These are phyloP conservation scores for Mycosphaerella arachidis DNA, from an alignment of 2,329 filamentous ascomycete genomes.

Conservation along the genomic window DNA sequence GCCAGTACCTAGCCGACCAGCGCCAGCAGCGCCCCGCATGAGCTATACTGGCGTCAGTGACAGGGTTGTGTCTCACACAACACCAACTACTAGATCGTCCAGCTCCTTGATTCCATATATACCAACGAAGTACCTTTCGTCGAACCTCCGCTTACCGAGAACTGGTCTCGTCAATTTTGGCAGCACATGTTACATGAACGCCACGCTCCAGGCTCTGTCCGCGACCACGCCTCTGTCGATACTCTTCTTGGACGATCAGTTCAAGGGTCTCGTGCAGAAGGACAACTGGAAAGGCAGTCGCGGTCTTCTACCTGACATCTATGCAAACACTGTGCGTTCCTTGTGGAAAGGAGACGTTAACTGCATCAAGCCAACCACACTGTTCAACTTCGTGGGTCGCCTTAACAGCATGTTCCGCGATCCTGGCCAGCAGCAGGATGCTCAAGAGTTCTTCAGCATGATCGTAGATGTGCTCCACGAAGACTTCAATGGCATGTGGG, in stretches of 20 bases:
- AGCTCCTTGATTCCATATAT: slow-evolving; percentile 42
- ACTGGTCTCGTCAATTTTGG: slow-evolving; percentile 77
- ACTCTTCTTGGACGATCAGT: slow-evolving; percentile 63
- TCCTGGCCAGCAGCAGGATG: slow-evolving; percentile 71
- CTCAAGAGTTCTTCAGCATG: slow-evolving; percentile 84
- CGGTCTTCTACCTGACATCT: slow-evolving; percentile 59
- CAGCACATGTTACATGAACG: slow-evolving; percentile 88
- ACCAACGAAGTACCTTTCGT: slow-evolving; percentile 41
- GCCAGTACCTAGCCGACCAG: slow-evolving; percentile 56
- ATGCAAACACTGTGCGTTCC: slow-evolving; percentile 57
- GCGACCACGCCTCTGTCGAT: slow-evolving; percentile 61
- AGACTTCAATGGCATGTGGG: slow-evolving; percentile 71
- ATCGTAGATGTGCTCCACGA: slow-evolving; percentile 76
- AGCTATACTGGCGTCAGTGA: slow-evolving; percentile 81
- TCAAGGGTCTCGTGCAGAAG: slow-evolving; percentile 53
- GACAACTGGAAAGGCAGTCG: slow-evolving; percentile 62
- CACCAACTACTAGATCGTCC: slow-evolving; percentile 32
- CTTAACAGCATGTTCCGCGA: slow-evolving; percentile 57
- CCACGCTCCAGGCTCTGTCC: slow-evolving; percentile 78
- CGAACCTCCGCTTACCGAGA: slow-evolving; percentile 49
- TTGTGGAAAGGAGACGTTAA: slow-evolving; percentile 57
- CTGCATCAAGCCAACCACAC: slow-evolving; percentile 43
- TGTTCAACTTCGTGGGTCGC: slow-evolving; percentile 58
- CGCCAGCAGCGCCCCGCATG: slow-evolving; percentile 53
- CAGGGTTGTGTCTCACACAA: slow-evolving; percentile 38